Percentiles rank a stretch among this genome's conserved stretches.
Conservation (phyloP, 805 yeast species). For the Wickerhamiella parazyma region DNA sequence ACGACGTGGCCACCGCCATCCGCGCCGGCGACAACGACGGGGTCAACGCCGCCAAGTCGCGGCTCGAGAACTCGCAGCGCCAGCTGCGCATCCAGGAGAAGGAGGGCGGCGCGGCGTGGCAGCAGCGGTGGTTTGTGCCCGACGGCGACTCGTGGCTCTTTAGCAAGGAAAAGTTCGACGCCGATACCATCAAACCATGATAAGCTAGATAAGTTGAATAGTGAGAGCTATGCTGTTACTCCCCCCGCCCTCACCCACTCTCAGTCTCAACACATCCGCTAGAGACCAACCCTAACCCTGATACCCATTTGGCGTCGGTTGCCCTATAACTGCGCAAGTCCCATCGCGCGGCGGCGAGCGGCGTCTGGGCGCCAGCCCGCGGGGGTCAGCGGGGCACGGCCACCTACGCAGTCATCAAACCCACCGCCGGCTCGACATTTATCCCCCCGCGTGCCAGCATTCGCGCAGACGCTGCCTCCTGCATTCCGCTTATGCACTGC, state of each 20-base stretch:
- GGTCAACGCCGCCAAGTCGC: slow-evolving; percentile 61
- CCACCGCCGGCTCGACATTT: too few species aligned
- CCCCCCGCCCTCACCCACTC: too few species aligned
- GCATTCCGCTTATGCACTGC: background rate
- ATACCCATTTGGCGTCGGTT: too few species aligned
- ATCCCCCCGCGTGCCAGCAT: too few species aligned
- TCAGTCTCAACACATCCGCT: too few species aligned
- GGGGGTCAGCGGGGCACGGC: too few species aligned
- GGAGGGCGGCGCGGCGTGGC: slow-evolving; percentile 55
- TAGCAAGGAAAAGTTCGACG: slow-evolving; percentile 13
- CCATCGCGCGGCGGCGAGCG: too few species aligned
- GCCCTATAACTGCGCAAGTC: too few species aligned
- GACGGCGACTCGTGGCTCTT: slow-evolving; percentile 18
- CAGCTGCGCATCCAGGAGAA: slow-evolving; percentile 61
- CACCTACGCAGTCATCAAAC: too few species aligned
- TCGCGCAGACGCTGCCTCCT: background rate
- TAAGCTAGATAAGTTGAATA: too few species aligned
- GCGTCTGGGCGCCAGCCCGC: too few species aligned
- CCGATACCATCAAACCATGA: slow-evolving; percentile 12
- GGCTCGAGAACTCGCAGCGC: slow-evolving; percentile 75
- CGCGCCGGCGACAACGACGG: slow-evolving; percentile 57
- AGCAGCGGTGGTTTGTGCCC: slow-evolving; percentile 63
- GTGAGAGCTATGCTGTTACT: too few species aligned
- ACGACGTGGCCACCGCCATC: slow-evolving; percentile 77
- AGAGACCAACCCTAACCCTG: background rate